Evolutionary conservation across 257 asterid species (phyloP), one percentile per base, ranked within the genome.

Genomic region (Ilex aquifolium): DNA sequence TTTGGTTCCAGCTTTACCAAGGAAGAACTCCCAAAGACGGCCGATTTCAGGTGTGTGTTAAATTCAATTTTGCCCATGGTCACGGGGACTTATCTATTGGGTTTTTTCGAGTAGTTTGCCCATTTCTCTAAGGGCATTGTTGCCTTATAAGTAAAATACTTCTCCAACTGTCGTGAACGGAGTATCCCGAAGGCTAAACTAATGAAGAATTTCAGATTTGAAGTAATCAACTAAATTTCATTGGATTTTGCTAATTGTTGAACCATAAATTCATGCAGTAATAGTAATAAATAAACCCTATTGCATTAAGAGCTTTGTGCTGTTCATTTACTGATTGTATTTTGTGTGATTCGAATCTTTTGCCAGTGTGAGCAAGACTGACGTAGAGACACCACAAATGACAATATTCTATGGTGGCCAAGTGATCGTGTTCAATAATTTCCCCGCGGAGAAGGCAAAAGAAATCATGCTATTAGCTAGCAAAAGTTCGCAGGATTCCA

Each of bases 381-480:
- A 65, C 50, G 63, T 62, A 17, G 80, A 62, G 21, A 66, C 53
- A 1, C 61, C 69, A 60, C 76, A 60, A 31, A 66, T 75, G 80
- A 75, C 80, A 3, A 70, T 75, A 15, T 75, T 75, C 61, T 75
- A 75, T 10, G 72, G 63, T 0, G 80, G 80, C 1, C 73, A 75
- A 63, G 76, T 75, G n/a, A 39, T 70, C 1, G 80, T 75, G 44
- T 75, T 69, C 30, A 56, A 75, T 48, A 73, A 70, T 21, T 62
- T 75, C 32, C 73, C 80, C 6, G 70, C 73, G 0, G 70, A 78
- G 1, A 76, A 71, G 67, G 87, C 80, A 3, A 56, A 51, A 31
- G 80, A 76, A 32, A 76, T 82, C 68, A 64, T 82, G 64, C n/a
- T 7, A 30, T 55, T 78, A 21, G 87, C 84, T 30, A 61, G 65